A percentile compares a stretch with the other conserved stretches of the same genome.
Conservation (phyloP, 495 filamentous ascomycete genomes). For the Neurospora sublineolata region DNA sequence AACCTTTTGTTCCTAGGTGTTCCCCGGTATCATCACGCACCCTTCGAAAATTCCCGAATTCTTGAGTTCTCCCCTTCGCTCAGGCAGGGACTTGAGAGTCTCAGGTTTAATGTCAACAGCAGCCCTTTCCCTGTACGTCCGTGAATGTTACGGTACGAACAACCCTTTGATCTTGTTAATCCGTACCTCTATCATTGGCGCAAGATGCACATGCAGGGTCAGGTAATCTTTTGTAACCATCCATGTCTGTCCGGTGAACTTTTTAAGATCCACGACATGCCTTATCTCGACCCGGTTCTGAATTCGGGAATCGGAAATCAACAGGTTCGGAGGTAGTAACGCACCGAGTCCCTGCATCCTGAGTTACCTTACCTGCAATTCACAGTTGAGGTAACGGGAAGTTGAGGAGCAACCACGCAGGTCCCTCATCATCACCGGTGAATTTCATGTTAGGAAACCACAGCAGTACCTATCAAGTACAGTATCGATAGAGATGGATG, state of each 20-base stretch:
- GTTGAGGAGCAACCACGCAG: slow-evolving; percentile 7
- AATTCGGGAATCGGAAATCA: neutral
- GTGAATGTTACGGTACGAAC: neutral
- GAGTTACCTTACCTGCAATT: slow-evolving; percentile 12
- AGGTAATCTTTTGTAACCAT: neutral
- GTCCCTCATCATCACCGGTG: neutral
- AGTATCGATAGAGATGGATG: neutral
- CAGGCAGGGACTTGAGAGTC: neutral
- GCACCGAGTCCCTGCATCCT: neutral
- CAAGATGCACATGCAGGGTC: neutral
- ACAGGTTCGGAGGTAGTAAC: neutral
- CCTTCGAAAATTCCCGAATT: neutral
- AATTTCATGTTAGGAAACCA: neutral
- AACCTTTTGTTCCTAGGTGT: neutral
- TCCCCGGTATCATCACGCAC: neutral
- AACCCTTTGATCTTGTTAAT: neutral
- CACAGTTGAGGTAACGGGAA: slow-evolving; percentile 12
- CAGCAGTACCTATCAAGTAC: neutral
- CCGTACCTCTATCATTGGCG: neutral
- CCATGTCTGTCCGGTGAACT: neutral
- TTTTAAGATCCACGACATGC: neutral
- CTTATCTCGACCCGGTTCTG: neutral
- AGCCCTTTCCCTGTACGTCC: neutral
- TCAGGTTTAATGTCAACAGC: neutral
- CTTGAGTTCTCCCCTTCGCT: neutral